phyloP scores from a whole-genome alignment of 164 flowering plant species.

The Platanus orientalis region DNA sequence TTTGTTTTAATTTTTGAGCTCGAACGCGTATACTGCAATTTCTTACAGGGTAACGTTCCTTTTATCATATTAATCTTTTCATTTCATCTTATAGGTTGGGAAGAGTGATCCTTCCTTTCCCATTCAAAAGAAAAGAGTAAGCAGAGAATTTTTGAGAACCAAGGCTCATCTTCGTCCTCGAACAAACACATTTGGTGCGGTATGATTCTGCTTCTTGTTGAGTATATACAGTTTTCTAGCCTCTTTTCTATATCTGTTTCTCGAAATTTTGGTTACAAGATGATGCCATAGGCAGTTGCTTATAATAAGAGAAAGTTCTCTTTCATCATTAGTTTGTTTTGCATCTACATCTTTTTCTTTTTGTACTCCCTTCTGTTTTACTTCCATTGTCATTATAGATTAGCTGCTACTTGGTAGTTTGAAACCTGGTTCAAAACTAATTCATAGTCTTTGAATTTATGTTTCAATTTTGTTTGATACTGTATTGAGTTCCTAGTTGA shows the following conservation, averaged over 20 bases:
- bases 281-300: neutral
- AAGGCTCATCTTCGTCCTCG: conserved; percentile 98
- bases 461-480: no score
- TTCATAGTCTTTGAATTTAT: no score
- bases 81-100: conserved; percentile 57
- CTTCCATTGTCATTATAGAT: no score
- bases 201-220: conserved; percentile 33
- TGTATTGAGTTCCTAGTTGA: no score
- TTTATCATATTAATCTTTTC: neutral
- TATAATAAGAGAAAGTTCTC: neutral
- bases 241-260: neutral
- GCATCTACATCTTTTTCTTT: neutral
- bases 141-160: conserved; percentile 89
- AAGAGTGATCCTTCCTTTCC: conserved; percentile 89
- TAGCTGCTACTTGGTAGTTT: no score
- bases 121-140: conserved; percentile 91
- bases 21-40: no score
- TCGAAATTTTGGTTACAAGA: neutral
- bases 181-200: conserved; percentile 97
- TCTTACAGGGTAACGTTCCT: neutral
- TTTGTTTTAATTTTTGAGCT: neutral
- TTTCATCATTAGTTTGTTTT: neutral
- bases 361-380: no score
- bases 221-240: neutral
- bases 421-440: no score